Conservation (phyloP, 2,329 filamentous ascomycete species). For the Pochonia chlamydosporia region DNA sequence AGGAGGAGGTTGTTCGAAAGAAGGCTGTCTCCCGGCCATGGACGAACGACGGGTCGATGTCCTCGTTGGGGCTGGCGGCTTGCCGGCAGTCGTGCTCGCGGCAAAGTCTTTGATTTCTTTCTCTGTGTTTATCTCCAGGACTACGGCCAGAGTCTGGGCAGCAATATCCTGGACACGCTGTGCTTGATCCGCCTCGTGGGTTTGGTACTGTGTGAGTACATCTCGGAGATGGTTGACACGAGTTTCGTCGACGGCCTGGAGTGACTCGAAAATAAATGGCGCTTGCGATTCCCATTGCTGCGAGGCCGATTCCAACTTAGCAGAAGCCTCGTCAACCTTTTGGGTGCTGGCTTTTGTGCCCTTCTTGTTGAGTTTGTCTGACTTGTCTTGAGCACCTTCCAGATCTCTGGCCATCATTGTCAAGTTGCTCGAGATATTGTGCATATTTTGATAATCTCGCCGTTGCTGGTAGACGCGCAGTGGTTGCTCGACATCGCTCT, state of each 20-base stretch:
- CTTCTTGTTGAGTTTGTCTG: constrained; percentile 78
- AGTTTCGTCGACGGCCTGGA: constrained; percentile 86
- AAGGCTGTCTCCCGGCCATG: constrained; percentile 6
- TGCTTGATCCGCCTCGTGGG: constrained; percentile 82
- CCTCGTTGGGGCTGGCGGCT: constrained; percentile 29
- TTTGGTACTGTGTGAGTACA: constrained; percentile 85
- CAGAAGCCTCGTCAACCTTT: constrained; percentile 70
- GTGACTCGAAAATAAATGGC: constrained; percentile 87
- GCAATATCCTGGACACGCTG: constrained; percentile 69
- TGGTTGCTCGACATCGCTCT: constrained; percentile 80
- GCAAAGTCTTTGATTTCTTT: constrained; percentile 78
- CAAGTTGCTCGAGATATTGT: constrained; percentile 76
- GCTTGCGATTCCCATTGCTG: constrained; percentile 92
- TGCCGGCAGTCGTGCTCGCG: constrained; percentile 36
- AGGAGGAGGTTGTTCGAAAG: constrained; percentile 6
- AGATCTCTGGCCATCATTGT: constrained; percentile 76
- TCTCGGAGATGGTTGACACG: constrained; percentile 87
- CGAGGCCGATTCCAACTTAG: constrained; percentile 69
- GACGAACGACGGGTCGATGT: constrained; percentile 37
- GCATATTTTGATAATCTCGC: constrained; percentile 76
- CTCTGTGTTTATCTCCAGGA: constrained; percentile 81
- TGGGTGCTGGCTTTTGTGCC: constrained; percentile 68
- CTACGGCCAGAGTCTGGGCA: constrained; percentile 71
- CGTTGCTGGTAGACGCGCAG: constrained; percentile 68
- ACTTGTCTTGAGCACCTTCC: constrained; percentile 75